These are phyloP conservation scores for Nasturtium officinale DNA, from an alignment of 345 rosid genomes.

Conservation along the genomic window DNA sequence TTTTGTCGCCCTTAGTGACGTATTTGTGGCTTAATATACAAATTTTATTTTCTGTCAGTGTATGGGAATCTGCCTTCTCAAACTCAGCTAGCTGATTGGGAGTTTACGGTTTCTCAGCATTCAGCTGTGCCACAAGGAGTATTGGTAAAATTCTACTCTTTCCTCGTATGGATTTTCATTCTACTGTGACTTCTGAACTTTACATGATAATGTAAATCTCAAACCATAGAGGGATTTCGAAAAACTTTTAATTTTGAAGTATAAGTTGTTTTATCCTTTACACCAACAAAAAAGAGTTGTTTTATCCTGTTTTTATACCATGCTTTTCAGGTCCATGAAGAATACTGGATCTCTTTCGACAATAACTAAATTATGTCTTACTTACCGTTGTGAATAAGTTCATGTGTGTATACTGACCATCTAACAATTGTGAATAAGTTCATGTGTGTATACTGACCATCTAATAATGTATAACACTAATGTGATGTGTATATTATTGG, in stretches of 20 bases:
- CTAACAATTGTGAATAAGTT: neutral
- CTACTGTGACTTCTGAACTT: neutral
- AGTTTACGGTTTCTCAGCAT: slow-evolving; percentile 89
- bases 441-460: no score
- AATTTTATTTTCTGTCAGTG: slow-evolving; percentile 52
- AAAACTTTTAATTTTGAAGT: neutral
- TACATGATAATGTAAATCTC: neutral
- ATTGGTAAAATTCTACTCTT: slow-evolving; percentile 46
- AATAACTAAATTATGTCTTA: neutral
- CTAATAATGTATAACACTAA: neutral
- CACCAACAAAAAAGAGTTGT: no score
- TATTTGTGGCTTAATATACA: no score
- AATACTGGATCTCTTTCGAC: neutral
- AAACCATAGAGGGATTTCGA: neutral
- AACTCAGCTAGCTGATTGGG: slow-evolving; percentile 90
- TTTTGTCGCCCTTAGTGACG: no score
- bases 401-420: neutral
- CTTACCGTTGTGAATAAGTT: neutral
- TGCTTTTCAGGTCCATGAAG: neutral
- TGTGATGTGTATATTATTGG: neutral
- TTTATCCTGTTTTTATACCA: neutral
- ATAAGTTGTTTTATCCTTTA: neutral
- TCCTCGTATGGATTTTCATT: no score
- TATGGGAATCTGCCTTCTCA: slow-evolving; percentile 82
- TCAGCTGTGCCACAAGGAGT: slow-evolving; percentile 98